Evolutionary conservation across 2,329 filamentous ascomycete species (phyloP).

Genomic region (Aspergillus niger): DNA sequence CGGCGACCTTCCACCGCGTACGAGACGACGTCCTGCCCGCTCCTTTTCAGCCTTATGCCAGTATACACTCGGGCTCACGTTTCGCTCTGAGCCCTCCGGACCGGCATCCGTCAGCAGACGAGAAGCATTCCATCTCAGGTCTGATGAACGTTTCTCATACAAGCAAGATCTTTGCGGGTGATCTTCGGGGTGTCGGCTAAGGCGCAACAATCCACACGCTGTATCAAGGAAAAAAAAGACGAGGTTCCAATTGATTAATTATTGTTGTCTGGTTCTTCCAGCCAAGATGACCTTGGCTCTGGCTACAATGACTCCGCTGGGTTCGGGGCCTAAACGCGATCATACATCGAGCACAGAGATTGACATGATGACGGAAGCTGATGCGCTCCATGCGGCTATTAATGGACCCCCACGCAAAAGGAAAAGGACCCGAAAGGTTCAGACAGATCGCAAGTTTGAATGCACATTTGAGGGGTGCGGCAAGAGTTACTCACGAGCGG

Average conservation of each 20-base stretch:
- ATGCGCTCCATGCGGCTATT: conserved; percentile 14
- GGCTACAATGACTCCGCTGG: conserved; percentile 23
- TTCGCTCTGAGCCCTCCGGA: neutral
- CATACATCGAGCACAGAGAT: conserved; percentile 12
- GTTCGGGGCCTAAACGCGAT: conserved; percentile 13
- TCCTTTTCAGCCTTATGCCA: conserved; percentile 6
- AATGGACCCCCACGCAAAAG: conserved; percentile 20
- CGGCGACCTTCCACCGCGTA: neutral
- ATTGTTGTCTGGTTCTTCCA: neutral
- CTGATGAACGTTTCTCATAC: conserved; percentile 16
- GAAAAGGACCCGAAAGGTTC: conserved; percentile 46
- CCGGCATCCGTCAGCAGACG: neutral
- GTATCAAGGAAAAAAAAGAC: neutral
- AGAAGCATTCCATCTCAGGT: neutral
- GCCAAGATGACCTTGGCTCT: conserved; percentile 26
- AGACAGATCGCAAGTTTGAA: conserved; percentile 62
- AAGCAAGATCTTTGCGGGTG: conserved; percentile 8
- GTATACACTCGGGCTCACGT: neutral
- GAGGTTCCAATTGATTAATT: neutral
- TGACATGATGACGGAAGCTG: conserved; percentile 18
- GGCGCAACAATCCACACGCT: neutral
- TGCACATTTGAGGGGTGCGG: conserved; percentile 86
- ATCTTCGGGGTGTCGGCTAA: conserved; percentile 20
- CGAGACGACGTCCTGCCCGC: neutral
- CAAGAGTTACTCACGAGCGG: conserved; percentile 93